Evolutionary conservation across 352 stramenopile genomes (phyloP).

Genomic region (Plasmopara muralis): DNA sequence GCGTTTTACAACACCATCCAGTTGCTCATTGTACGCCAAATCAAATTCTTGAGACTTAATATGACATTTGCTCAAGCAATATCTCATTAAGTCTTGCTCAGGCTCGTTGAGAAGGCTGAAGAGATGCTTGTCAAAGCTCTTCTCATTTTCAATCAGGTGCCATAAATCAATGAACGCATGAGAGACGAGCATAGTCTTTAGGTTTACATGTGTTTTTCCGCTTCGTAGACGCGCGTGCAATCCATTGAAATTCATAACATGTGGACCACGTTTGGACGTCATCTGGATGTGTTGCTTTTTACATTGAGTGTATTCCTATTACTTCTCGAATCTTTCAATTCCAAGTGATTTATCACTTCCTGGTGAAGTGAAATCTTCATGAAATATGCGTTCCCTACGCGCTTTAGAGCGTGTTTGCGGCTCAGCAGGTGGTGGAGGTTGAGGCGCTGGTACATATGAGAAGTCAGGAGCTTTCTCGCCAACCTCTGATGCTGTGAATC

Average conservation of each 20-base stretch:
- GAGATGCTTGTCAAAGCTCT: constrained; percentile 2
- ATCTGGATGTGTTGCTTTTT: background rate
- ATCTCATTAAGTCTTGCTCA: constrained; percentile 3
- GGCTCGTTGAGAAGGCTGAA: constrained; percentile 3
- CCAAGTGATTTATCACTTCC: constrained; percentile 2
- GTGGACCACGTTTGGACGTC: background rate
- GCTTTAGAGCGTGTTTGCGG: background rate
- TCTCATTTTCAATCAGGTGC: constrained; percentile 1
- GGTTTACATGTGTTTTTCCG: constrained; percentile 4
- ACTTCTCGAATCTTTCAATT: background rate
- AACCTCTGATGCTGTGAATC: constrained; percentile 1
- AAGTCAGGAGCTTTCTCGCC: background rate
- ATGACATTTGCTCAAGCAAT: background rate
- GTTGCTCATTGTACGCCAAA: constrained; percentile 6
- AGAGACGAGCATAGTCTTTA: constrained; percentile 2
- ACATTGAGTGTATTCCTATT: constrained; percentile 1
- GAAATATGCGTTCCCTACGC: background rate
- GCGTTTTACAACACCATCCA: constrained; percentile 2
- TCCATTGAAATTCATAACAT: background rate
- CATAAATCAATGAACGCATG: constrained; percentile 4
- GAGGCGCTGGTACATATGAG: background rate
- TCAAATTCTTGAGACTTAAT: constrained; percentile 1
- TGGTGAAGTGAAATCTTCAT: background rate
- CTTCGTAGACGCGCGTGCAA: background rate
- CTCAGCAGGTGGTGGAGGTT: background rate